Conservation (phyloP, 2,329 filamentous ascomycete species). For the Alternaria sp. region DNA sequence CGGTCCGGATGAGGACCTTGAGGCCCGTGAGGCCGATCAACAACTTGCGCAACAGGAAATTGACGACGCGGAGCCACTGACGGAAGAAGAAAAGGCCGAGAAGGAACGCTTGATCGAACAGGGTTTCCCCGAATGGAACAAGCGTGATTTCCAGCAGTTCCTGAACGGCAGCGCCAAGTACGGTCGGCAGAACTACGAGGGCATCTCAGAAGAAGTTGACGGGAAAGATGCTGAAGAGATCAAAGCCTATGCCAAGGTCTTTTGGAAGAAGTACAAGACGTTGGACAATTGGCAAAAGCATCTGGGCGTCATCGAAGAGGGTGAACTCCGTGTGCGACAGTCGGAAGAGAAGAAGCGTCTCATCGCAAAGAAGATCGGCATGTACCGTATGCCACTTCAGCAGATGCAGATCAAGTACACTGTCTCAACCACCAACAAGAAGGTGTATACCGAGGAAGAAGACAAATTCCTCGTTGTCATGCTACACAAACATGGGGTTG, state of each 20-base stretch:
- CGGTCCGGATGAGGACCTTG: slow-evolving; percentile 84
- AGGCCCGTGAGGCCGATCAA: slow-evolving; percentile 85
- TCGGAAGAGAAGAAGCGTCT: slow-evolving; percentile 93
- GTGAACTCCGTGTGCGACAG: slow-evolving; percentile 87
- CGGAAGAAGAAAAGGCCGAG: slow-evolving; percentile 86
- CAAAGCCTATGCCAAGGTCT: slow-evolving; percentile 89
- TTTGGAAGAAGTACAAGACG: slow-evolving; percentile 94
- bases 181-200: slow-evolving; percentile 83
- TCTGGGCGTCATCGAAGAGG: slow-evolving; percentile 87
- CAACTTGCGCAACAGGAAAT: slow-evolving; percentile 90
- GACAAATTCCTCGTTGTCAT: slow-evolving; percentile 94
- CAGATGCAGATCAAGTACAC: slow-evolving; percentile 99
- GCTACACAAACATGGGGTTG: slow-evolving; percentile 89
- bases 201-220: slow-evolving; percentile 88
- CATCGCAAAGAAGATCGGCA: slow-evolving; percentile 91
- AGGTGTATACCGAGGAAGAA: slow-evolving; percentile 98
- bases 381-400: slow-evolving; percentile 96
- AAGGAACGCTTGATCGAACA: slow-evolving; percentile 82
- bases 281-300: slow-evolving; percentile 90
- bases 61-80: slow-evolving; percentile 86
- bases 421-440: slow-evolving; percentile 99
- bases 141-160: slow-evolving; percentile 97
- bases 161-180: slow-evolving; percentile 94
- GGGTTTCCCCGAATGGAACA: slow-evolving; percentile 95
- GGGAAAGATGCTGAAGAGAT: slow-evolving; percentile 87